Evolutionary conservation across 805 yeast genomes (phyloP).

Genomic region (Nakazawaea holstii): DNA sequence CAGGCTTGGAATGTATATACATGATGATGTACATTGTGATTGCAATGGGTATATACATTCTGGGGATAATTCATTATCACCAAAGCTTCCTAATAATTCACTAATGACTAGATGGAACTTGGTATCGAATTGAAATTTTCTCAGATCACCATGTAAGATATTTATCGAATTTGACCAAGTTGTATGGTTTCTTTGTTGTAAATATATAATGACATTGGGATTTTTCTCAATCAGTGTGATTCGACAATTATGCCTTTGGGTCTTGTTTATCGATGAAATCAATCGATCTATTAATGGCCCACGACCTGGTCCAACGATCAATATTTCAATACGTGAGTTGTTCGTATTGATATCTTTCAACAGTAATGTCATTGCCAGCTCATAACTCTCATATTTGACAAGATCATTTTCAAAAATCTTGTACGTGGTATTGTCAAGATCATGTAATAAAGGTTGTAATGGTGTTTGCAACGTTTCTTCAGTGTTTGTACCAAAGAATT

Average conservation of each 20-base stretch:
- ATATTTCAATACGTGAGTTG: conserved; percentile 28
- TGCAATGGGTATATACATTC: conserved; percentile 58
- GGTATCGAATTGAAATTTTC: conserved; percentile 27
- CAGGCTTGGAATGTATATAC: conserved; percentile 57
- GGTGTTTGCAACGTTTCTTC: conserved; percentile 38
- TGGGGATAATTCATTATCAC: conserved; percentile 87
- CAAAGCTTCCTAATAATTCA: conserved; percentile 86
- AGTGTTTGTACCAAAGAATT: conserved; percentile 9
- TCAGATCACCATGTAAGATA: conserved; percentile 53
- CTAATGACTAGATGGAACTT: conserved; percentile 61
- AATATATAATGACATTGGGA: conserved; percentile 46
- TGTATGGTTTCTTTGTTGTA: conserved; percentile 42
- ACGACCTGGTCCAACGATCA: conserved; percentile 83
- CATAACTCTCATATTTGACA: conserved; percentile 65
- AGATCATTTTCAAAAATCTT: conserved; percentile 66
- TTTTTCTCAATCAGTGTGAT: conserved; percentile 71
- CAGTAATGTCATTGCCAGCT: conserved; percentile 55
- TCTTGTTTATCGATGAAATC: conserved; percentile 32
- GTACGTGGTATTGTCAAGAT: conserved; percentile 58
- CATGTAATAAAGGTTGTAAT: conserved; percentile 60
- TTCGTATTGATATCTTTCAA: conserved; percentile 17
- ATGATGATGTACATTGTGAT: conserved; percentile 36
- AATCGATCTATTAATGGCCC: conserved; percentile 71
- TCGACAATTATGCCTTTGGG: conserved; percentile 20
- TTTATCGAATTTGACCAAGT: conserved; percentile 51